phyloP scores from a whole-genome alignment of 192 early-diverging fungal species.

The Lobulomyces angularis region DNA sequence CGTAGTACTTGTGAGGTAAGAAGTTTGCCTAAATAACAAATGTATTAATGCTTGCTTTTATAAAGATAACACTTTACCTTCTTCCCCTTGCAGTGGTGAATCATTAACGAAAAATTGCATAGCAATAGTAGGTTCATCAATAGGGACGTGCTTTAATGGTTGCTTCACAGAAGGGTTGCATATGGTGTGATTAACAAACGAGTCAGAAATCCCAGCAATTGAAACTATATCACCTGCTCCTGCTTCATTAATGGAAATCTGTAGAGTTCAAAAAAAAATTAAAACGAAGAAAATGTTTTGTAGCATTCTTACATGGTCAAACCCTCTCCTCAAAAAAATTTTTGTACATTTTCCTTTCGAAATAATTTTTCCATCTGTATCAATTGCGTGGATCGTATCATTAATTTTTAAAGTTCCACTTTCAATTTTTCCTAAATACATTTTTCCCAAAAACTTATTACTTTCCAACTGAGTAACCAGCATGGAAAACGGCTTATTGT shows the following conservation, averaged over 20 bases:
- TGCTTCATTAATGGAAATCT: conserved; percentile 56
- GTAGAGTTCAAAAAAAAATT: background rate
- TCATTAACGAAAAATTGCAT: conserved; percentile 80
- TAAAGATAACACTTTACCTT: conserved; percentile 32
- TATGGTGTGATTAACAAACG: conserved; percentile 70
- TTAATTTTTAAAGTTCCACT: conserved; percentile 57
- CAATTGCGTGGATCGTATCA: conserved; percentile 61
- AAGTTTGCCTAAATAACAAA: conserved; percentile 16
- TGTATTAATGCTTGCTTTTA: background rate
- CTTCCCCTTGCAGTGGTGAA: conserved; percentile 69
- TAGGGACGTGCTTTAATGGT: conserved; percentile 47
- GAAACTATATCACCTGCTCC: conserved; percentile 75
- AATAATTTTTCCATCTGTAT: conserved; percentile 50
- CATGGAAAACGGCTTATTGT: conserved; percentile 62
- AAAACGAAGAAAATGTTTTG: no score
- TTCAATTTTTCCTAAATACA: conserved; percentile 62
- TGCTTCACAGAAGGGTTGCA: conserved; percentile 43
- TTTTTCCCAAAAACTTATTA: conserved; percentile 73
- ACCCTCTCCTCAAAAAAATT: conserved; percentile 60
- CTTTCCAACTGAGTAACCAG: conserved; percentile 77
- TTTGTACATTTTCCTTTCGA: conserved; percentile 61
- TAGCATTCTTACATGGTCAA: conserved; percentile 32
- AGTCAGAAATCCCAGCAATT: conserved; percentile 59
- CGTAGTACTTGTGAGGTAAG: conserved; percentile 71
- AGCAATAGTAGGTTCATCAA: conserved; percentile 75